Base-by-base conservation (phyloP, 495 filamentous ascomycete genomes). In the Aspergillus heteromorphus region DNA sequence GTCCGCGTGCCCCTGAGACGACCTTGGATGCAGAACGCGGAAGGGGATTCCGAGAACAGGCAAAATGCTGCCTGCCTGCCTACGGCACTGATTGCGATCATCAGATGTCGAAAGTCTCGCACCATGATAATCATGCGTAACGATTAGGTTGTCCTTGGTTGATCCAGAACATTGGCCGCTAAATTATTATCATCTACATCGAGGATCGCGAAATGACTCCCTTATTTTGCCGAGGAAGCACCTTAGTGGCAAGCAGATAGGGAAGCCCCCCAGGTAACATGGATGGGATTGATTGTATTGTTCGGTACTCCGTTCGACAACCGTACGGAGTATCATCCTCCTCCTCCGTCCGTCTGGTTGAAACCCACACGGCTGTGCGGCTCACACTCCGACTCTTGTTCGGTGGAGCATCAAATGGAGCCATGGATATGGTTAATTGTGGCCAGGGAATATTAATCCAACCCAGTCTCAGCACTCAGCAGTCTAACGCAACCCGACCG, bases 371-470 rank as follows among this genome's bases (percentile, higher is more conserved):
- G 49, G 20, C 31, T 40, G 14, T 36, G 54, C 47, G 54, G 47
- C 34, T 50, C 54, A 36, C 29, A 36, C 54, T 49, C 43, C 43
- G 31, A 17, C 38, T 38, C 51, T 9, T 31, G n/a, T 23, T 47
- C 16, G 36, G 49, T 40, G 48, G 25, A 43, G n/a, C n/a, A 34
- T n/a, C 6, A 19, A 48, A 45, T 49, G 49, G 45, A 45, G 45
- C 50, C 50, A 58, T 53, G 55, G 49, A 48, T 53, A 57, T 18
- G 49, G 49, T 57, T 50, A 48, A 49, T 54, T 58, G 38, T 53
- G 42, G 17, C 16, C n/a, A 53, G 25, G 30, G 31, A 29, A 29
- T 52, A n/a, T n/a, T n/a, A n/a, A n/a, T n/a, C n/a, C n/a, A n/a
- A n/a, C n/a, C n/a, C n/a, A n/a, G n/a, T n/a, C n/a, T n/a, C n/a